These are phyloP conservation scores for Dryas drummondii DNA, from an alignment of 306 rosid species.

Conservation along the genomic window DNA sequence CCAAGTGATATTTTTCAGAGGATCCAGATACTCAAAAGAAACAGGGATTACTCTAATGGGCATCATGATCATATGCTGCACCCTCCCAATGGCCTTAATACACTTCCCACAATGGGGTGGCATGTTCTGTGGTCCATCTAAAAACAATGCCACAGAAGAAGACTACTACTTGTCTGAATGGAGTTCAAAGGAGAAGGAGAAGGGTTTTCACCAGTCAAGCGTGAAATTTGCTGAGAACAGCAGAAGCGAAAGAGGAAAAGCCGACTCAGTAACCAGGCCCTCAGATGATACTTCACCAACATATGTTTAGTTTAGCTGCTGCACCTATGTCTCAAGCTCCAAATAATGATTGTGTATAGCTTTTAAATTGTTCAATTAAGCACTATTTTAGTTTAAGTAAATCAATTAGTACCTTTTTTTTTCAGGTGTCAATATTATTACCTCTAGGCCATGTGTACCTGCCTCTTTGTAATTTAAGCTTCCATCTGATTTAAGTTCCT, in stretches of 20 bases:
- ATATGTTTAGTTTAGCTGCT: conserved; percentile 19
- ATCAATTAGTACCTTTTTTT: too few species aligned
- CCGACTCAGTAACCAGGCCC: conserved; percentile 37
- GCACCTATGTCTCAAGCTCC: not conserved
- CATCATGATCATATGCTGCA: conserved; percentile 66
- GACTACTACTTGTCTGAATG: conserved; percentile 78
- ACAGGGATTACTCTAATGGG: conserved; percentile 91
- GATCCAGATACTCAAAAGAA: conserved; percentile 67
- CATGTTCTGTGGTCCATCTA: conserved; percentile 64
- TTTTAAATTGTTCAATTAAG: not conserved
- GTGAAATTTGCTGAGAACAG: conserved; percentile 78
- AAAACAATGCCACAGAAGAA: conserved; percentile 50
- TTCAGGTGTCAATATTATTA: too few species aligned
- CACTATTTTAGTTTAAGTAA: too few species aligned
- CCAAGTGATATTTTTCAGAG: conserved; percentile 77
- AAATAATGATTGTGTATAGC: not conserved
- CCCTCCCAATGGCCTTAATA: conserved; percentile 54
- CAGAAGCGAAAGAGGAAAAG: conserved; percentile 57
- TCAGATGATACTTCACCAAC: conserved; percentile 31
- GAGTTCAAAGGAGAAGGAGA: conserved; percentile 58
- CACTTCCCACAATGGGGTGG: conserved; percentile 94
- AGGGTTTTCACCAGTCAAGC: conserved; percentile 59
- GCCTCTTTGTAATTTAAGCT: too few species aligned
- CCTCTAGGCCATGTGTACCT: too few species aligned
- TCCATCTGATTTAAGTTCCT: too few species aligned